Conservation (phyloP, 495 filamentous ascomycete species). For the Aspergillus sclerotiicarbonarius region DNA sequence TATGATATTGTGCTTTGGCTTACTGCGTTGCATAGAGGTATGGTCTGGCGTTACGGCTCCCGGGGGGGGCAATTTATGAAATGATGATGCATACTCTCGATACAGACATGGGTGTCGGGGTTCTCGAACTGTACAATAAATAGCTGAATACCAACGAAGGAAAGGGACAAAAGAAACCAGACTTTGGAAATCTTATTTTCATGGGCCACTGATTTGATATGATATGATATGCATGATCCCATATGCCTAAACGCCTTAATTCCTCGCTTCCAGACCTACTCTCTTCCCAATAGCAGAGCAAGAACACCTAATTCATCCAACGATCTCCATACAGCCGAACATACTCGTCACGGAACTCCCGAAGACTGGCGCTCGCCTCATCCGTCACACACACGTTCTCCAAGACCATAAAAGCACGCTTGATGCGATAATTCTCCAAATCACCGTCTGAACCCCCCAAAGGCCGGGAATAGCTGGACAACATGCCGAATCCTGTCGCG, state of each 20-base stretch:
- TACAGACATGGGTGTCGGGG: background rate
- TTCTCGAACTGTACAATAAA: background rate
- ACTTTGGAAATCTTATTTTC: background rate
- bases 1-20: background rate
- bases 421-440: conserved; percentile 29
- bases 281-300: background rate
- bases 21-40: conserved; percentile 9
- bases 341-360: conserved; percentile 44
- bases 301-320: conserved; percentile 15
- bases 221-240: no score
- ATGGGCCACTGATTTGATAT: no score
- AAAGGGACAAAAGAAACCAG: background rate
- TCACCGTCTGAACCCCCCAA: conserved; percentile 15
- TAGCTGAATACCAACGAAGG: background rate
- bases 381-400: conserved; percentile 46
- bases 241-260: background rate
- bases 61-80: conserved; percentile 1
- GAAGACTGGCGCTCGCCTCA: conserved; percentile 48
- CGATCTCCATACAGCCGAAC: conserved; percentile 26
- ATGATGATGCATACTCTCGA: background rate
- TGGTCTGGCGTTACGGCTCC: conserved; percentile 5
- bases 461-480: conserved; percentile 23
- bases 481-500: conserved; percentile 21
- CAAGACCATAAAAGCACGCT: conserved; percentile 49
- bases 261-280: background rate